Base-by-base conservation (phyloP, 331 rosid species). In the Spiraea crenata region DNA sequence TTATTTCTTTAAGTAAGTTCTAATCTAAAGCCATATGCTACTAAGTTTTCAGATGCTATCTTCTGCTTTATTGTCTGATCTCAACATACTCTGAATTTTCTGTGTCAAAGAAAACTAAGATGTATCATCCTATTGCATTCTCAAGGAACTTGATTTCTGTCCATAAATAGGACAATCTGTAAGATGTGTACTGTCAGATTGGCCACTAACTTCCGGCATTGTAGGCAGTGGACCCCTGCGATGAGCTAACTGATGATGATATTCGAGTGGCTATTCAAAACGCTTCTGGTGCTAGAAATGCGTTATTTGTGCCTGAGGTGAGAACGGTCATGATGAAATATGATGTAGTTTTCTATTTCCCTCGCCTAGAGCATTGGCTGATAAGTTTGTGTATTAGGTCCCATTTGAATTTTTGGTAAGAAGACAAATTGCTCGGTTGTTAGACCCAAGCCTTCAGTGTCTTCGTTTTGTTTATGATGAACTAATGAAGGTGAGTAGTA, bases 381-480 rank as follows among this genome's bases (percentile, higher is more conserved):
- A 56, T 65, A 46, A 13, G 19, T 64, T 47, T 63, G n/a, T 41
- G 49, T 12, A 34, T 63, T 69, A 84, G 85, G 79, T 80, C 20
- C 88, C 88, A 13, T 84, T 84, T 74, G 81, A 80, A 80, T 64
- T 63, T 57, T 72, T 80, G 58, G 76, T 84, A 31, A 76, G 79
- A 48, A 71, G 83, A 67, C 88, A 84, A 66, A 84, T 77, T 49
- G 68, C 67, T 67, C 78, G 81, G 45, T 69, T 84, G 64, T 70
- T 80, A 72, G 81, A 80, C 69, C 88, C 88, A 10, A 77, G 88
- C 74, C 78, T 75, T 75, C 88, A 84, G 59, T 84, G 88, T 72
- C 76, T 82, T 49, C 74, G 38, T 48, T 78, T 77, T 72, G 79
- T 80, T 77, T 77, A 77, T 13, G 78, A 77, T 54, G 88, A 84